A percentile compares a stretch with the other conserved stretches of the same genome.
Evolutionary conservation across 169 alveolate genomes (phyloP).

Genomic region (Eimeria maxima): DNA sequence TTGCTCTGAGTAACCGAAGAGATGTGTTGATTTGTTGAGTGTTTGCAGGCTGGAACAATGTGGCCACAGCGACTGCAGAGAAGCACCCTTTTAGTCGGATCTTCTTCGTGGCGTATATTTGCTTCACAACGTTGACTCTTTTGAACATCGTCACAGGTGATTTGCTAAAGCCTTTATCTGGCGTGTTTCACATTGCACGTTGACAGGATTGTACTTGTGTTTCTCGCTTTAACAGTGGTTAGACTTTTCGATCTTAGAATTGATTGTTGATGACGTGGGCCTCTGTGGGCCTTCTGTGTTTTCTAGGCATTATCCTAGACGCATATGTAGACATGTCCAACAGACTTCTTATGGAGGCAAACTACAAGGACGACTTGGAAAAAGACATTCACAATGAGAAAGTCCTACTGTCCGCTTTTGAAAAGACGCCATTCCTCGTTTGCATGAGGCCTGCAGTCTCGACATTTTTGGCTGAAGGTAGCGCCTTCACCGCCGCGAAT

Average conservation of each 20-base stretch:
- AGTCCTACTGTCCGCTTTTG: constrained; percentile 55
- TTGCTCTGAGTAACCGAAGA: neutral
- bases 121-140: constrained; percentile 87
- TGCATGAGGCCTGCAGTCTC: constrained; percentile 61
- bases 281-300: neutral
- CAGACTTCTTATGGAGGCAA: constrained; percentile 72
- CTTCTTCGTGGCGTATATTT: constrained; percentile 87
- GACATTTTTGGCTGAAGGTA: constrained; percentile 28
- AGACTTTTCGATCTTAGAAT: neutral
- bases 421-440: constrained; percentile 67
- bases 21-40: neutral
- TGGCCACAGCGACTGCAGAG: constrained; percentile 86
- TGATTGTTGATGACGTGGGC: neutral
- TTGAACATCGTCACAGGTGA: constrained; percentile 89
- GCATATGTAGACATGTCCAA: constrained; percentile 80
- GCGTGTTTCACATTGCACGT: neutral
- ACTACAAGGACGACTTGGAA: constrained; percentile 71
- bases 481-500: neutral
- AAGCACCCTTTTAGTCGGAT: constrained; percentile 85
- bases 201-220: neutral
- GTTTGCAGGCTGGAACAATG: constrained; percentile 86
- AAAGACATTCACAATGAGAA: constrained; percentile 73
- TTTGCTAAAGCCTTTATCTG: constrained; percentile 2
- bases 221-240: neutral
- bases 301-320: constrained; percentile 69